Evolutionary conservation across 192 early-diverging fungal species (phyloP), one percentile per base, ranked within the genome.

Genomic region (Chytriomyces sp.): DNA sequence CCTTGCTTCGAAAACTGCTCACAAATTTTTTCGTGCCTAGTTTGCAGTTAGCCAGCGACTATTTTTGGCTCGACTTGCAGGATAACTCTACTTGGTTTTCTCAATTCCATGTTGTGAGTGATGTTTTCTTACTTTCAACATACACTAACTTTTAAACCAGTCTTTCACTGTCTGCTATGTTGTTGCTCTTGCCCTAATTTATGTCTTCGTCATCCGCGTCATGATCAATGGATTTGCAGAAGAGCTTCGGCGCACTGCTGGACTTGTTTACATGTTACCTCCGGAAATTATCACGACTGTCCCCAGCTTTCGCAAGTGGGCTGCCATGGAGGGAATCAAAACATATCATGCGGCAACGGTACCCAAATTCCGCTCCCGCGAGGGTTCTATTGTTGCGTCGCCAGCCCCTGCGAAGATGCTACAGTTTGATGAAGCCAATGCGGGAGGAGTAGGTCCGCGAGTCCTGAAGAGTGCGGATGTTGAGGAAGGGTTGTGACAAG

Each of bases 241-340:
- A 39, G 81, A 82, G 26, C 38, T 59, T 31, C 33, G 55, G 6
- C 36, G 81, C 14, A 79, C 77, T 25, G 54, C 75, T 5, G 72
- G 73, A 3, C 72, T 82, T 52, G 70, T 82, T 3, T 74, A 72
- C 37, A 82, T 82, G 81, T 58, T 79, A 17, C 81, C 81, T 25
- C 52, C 77, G 6, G 77, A 79, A n/a, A 59, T 82, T 40, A 52
- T 82, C 39, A 39, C 60, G 38, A 76, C 71, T 38, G 74, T 78
- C 36, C 70, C 54, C 49, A 75, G 76, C 36, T 72, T 81, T 32
- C 31, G 52, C 34, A n/a, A 39, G 4, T 78, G 77, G 77, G 73
- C 73, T 2, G 37, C 25, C 38, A 49, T 52, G 38, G 52, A 52
- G 57, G 68, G 68, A 36, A 25, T 70, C 7, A 68, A 68, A 52